phyloP scores from a whole-genome alignment of 148 eudicot species.

The Salicornia ramosissima region DNA sequence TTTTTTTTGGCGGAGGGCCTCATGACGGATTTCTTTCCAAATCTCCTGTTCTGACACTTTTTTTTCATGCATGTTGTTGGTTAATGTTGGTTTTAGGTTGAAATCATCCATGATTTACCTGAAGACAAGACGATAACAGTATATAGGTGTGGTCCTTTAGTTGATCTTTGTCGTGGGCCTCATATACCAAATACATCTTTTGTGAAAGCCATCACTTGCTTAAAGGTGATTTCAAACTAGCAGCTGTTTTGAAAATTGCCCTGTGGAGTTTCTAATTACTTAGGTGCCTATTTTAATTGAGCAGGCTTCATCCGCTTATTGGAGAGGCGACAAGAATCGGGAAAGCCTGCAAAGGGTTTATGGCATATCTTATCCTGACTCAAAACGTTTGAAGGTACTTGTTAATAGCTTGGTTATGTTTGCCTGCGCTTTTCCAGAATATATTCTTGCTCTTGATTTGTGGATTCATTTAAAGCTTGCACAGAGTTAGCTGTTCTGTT shows the following conservation, averaged over 20 bases:
- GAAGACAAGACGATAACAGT: constrained; percentile 97
- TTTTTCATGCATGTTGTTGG: not conserved
- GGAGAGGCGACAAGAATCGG: constrained; percentile 88
- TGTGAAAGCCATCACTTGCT: constrained; percentile 82
- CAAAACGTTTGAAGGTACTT: constrained; percentile 67
- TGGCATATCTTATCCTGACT: constrained; percentile 91
- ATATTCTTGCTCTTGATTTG: not conserved
- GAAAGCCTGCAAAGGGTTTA: constrained; percentile 99
- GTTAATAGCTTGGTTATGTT: not conserved
- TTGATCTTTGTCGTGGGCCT: constrained; percentile 97
- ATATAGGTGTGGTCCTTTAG: constrained; percentile 97
- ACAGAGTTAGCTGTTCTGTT: not conserved
- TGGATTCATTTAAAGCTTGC: not conserved
- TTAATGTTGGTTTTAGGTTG: constrained; percentile 48
- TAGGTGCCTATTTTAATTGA: constrained; percentile 10
- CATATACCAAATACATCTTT: constrained; percentile 96
- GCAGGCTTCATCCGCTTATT: constrained; percentile 97
- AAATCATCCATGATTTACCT: constrained; percentile 86
- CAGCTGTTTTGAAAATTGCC: not conserved
- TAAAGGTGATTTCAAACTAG: constrained; percentile 50
- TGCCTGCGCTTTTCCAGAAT: not conserved
- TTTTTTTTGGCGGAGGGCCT: not conserved
- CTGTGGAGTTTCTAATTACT: not conserved
- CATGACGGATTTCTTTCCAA: not conserved
- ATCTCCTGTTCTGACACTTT: not conserved